Base-by-base conservation (phyloP, 768 basidiomycete species). In the Leccinum imitatum region DNA sequence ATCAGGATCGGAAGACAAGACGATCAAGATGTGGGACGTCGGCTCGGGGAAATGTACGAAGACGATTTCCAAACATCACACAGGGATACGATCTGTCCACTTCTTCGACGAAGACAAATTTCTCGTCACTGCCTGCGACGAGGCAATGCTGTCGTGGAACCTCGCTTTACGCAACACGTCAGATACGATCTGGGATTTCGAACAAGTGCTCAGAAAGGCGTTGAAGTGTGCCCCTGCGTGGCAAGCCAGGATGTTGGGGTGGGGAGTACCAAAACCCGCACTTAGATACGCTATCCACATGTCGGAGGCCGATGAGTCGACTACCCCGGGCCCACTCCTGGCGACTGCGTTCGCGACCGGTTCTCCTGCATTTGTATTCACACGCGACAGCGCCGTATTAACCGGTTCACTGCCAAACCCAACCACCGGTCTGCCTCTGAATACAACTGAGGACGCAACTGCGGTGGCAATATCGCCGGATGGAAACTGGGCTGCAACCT, bases 1-100 rank as follows among this genome's bases (percentile, higher is more conserved):
- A 8, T 67, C 71, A 2, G 69, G 69, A 23, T 73, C 70, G 4
- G 54, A 65, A 33, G 71, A 72, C 53, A 63, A 63, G 31, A 66
- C 68, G 0, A 31, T 69, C 27, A 69, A 67, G 30, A 51, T 71
- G 30, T 72, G 71, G 71, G 63, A 69, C 15, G 30, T 48, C 9
- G 17, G 5, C 2, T 57, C 66, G 0, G 71, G 71, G 15, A 59
- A 59, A 31, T 68, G 65, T 10, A 56, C 52, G 0, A 48, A 31
- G 3, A 62, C 68, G 1, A 37, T 67, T 15, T 63, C 60, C 41
- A 67, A 59, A 10, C 57, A 68, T 47, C 48, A 13, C 30, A 31
- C 51, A 0, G 61, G 56, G 1, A 56, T 68, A 57, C 67, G 58
- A 31, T 59, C 60, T 14, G 51, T 67, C 4, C 61, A 46, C 44